Evolutionary conservation across 495 filamentous ascomycete species (phyloP).

Genomic region (Hypoxylon cercidicola): DNA sequence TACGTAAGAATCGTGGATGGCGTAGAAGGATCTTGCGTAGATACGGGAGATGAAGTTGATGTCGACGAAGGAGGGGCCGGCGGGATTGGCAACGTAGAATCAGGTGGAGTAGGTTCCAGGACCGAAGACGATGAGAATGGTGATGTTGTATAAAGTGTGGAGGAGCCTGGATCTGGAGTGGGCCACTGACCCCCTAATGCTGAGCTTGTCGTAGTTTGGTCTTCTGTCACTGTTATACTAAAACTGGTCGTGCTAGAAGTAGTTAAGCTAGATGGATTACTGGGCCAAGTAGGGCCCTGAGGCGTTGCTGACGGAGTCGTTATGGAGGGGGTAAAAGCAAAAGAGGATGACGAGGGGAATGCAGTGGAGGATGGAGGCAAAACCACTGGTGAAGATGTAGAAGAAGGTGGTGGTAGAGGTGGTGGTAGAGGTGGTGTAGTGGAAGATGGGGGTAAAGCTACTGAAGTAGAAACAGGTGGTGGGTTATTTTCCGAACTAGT

Average conservation of each 20-base stretch:
- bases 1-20: conserved; percentile 8
- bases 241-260: background rate
- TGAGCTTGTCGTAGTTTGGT: background rate
- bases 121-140: background rate
- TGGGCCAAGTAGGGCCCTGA: conserved; percentile 5
- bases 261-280: conserved; percentile 8
- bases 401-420: background rate
- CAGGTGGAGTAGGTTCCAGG: background rate
- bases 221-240: background rate
- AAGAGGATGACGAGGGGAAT: background rate
- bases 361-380: background rate
- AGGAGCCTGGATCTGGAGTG: conserved; percentile 6
- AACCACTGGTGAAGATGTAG: background rate
- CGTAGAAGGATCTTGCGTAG: background rate
- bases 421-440: background rate
- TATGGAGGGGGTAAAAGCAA: background rate
- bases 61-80: background rate
- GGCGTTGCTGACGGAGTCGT: background rate
- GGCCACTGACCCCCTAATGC: background rate
- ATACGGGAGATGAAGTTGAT: background rate
- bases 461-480: conserved; percentile 4
- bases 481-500: conserved; percentile 3
- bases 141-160: background rate
- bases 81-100: background rate
- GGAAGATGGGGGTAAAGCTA: background rate